Base-by-base conservation (phyloP, 2,329 filamentous ascomycete genomes). In the Ilyonectria mors-panacis region DNA sequence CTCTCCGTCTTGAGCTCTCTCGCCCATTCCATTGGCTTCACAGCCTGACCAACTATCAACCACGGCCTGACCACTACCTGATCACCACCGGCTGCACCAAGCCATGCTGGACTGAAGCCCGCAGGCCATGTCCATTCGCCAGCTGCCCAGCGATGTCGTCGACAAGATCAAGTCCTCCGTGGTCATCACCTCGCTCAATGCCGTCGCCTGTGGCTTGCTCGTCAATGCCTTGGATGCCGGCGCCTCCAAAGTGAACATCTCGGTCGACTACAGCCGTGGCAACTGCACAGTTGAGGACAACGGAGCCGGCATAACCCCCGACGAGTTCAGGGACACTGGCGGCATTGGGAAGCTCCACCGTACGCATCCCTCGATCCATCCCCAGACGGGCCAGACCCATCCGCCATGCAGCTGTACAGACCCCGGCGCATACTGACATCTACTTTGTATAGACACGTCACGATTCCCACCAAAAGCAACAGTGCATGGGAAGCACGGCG, bases 101-200 rank as follows among this genome's bases (percentile, higher is more conserved):
- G 37, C 15, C 17, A 39, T 45, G 44, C 44, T 45, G 44, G 44
- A 21, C 21, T 39, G 37, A 39, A 39, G 37, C 37, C 37, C 37
- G 15, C 23, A 59, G 23, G 78, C 69, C 79, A 90, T 90, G 87
- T 87, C 85, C 68, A 95, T 96, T 76, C 85, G 86, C 70, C 89
- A 86, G 57, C 86, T 97, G 66, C 92, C 94, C 13, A 82, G 87
- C 42, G 86, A 93, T 71, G 93, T 93, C 63, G 86, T 90, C 73
- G 89, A 92, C 54, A 93, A 94, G 78, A 92, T 99, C 82, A 93
- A 92, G 77, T 97, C 95, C 1, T 97, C 95, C 0, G 89, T 90
- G n/a, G 85, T 88, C 62, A 92, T 98, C 73, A 92, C 90, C 2
- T 92, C 90, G 50, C 84, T 98, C 35, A 92, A 91, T 73, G 87